phyloP scores from a whole-genome alignment of 495 filamentous ascomycete species.

The Recurvomyces mirabilis region DNA sequence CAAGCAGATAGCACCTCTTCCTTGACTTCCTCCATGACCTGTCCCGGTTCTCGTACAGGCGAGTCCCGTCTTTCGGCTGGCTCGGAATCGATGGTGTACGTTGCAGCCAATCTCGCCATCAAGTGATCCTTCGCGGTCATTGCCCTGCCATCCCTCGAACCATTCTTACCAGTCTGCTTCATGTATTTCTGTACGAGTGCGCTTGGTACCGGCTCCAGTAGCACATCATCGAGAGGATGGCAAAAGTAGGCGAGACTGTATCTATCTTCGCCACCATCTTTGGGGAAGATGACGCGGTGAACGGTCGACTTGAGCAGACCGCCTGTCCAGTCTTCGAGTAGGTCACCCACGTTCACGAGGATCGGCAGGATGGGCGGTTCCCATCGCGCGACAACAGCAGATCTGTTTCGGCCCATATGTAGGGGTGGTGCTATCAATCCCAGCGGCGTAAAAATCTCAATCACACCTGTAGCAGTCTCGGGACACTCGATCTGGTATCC shows the following conservation, averaged over 20 bases:
- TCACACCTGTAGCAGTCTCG: too few species aligned
- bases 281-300: constrained; percentile 75
- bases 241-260: constrained; percentile 91
- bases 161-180: constrained; percentile 26
- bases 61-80: too few species aligned
- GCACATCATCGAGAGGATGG: constrained; percentile 64
- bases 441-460: too few species aligned
- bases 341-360: constrained; percentile 83
- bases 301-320: constrained; percentile 75
- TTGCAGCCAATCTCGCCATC: constrained; percentile 58
- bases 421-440: too few species aligned
- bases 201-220: constrained; percentile 67
- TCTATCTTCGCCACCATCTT: constrained; percentile 47
- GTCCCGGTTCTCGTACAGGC: too few species aligned
- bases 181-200: constrained; percentile 36
- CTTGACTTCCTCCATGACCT: too few species aligned
- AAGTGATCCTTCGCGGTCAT: constrained; percentile 82
- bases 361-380: constrained; percentile 57
- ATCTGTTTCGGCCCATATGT: too few species aligned
- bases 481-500: too few species aligned
- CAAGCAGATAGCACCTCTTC: too few species aligned
- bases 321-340: constrained; percentile 85
- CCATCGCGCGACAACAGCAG: too few species aligned
- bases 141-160: constrained; percentile 37
- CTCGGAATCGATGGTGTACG: too few species aligned